Base-by-base conservation (phyloP, 768 basidiomycete genomes). In the Psilocybe sp. region DNA sequence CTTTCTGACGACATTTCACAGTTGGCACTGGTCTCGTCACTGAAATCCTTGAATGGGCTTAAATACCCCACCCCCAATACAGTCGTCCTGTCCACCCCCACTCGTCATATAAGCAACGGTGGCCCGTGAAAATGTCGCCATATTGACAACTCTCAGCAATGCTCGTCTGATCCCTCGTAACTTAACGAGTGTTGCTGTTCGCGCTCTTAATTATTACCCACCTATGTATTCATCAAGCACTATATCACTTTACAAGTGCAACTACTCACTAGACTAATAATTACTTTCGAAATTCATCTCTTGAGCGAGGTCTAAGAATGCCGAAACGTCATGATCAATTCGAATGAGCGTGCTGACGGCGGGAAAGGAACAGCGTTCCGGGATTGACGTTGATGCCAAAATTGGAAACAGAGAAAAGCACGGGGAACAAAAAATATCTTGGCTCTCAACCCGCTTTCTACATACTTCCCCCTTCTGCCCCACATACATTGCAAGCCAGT, bases 11-110 rank as follows among this genome's bases (percentile, higher is more conserved):
- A 36, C 37, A 49, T 20, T 41, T 12, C 50, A 32, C 46, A 92
- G 90, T 98, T 64, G 95, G 92, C 50, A 98, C 96, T 54, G 96
- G 96, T 60, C 84, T 98, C 59, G 85, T 97, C 54, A 92, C 91
- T 55, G 91, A 93, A 71, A 81, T 94, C 55, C 64, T 92, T 49
- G 75, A 80, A 52, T 62, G 60, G 47, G 56, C 55, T 36, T 53
- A 60, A 59, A 49, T 20, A 15, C 10, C 43, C 32, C 44, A 44
- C 46, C 19, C 6, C 46, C 16, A 41, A 13, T 33, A 33, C 37
- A 34, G 38, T 44, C 19, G 44, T 45, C 13, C 42, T 48, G 16
- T 14, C 37, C 49, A 50, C 52, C 59, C 59, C 61, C 52, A 53
- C 61, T 62, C 59, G 23, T 28, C 23, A 28, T 28, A 28, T 28